Evolutionary conservation across 768 basidiomycete genomes (phyloP), one percentile per base, ranked within the genome.

Genomic region (Neoboletus brunneissimus): DNA sequence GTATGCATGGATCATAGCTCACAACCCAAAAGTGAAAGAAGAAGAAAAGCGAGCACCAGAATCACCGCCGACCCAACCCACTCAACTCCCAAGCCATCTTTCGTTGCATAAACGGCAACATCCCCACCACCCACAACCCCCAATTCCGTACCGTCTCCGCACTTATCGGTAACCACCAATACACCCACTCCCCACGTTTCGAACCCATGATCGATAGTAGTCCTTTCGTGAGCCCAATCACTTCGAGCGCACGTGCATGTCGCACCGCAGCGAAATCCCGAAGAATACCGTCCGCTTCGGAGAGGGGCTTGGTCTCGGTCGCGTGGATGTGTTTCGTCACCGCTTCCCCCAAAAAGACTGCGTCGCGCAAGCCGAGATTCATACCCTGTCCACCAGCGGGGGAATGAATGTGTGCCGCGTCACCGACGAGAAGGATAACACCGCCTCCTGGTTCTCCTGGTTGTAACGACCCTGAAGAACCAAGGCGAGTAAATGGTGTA

Each of bases 321-420:
- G 61, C 63, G 8, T 52, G 61, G 0, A 76, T 53, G 61, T 79
- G 79, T 31, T 72, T 67, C 23, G 66, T 64, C 45, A 84, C 62
- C 0, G 67, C 73, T 16, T 77, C 73, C 5, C 76, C 81, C 12
- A 83, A 70, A 46, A 73, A 70, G 15, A 82, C 58, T 1, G 78
- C 81, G 53, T 84, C 82, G 12, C 82, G 76, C 23, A 84, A 64
- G 11, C 82, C 81, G 25, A 84, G 75, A 56, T 83, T 83, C 81
- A 84, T 80, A 8, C 83, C 83, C 58, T 84, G 82, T 0, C 82
- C 83, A 4, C 83, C 81, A 2, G 75, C 73, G 5, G 83, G 81
- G 1, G 82, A 79, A 53, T 83, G 83, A 47, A 82, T 77, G 22
- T 80, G 74, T 22, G 81, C 83, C 1, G 81, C 81, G 59, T 81